A percentile compares a stretch with the other conserved stretches of the same genome.
Evolutionary conservation across 129 eudicot species (phyloP).

Genomic region (Helichrysum umbraculigerum): DNA sequence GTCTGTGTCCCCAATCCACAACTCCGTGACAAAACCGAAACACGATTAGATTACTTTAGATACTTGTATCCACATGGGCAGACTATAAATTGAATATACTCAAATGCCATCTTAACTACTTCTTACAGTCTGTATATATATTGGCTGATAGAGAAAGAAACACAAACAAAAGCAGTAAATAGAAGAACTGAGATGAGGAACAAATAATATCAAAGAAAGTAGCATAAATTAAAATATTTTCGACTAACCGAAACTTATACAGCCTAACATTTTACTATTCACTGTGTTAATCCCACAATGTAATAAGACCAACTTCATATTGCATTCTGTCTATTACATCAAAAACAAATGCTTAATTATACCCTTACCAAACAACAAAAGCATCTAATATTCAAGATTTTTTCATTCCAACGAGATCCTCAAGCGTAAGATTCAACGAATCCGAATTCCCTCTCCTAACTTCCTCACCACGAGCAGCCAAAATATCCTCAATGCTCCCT

Average conservation of each 20-base stretch:
- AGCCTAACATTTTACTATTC: not conserved
- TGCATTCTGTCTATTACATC: not conserved
- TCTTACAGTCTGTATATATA: not conserved
- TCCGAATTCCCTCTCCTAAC: slow-evolving; percentile 67
- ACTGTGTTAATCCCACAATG: not conserved
- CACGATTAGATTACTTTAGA: too few relatives aligned
- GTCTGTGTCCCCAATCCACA: not conserved
- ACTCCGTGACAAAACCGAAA: not conserved
- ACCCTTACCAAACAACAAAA: not conserved
- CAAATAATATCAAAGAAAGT: not conserved
- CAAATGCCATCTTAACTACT: not conserved
- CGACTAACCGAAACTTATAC: not conserved
- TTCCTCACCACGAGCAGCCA: slow-evolving; percentile 91
- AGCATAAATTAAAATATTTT: not conserved
- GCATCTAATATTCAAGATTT: slow-evolving; percentile 21
- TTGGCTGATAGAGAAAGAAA: not conserved
- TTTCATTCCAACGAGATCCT: slow-evolving; percentile 77
- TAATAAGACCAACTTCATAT: not conserved
- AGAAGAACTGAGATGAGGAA: not conserved
- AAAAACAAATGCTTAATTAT: not conserved
- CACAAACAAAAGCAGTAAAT: not conserved
- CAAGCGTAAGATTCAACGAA: slow-evolving; percentile 82
- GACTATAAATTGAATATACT: not conserved
- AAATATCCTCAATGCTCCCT: slow-evolving; percentile 74
- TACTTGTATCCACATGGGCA: not conserved